These are phyloP conservation scores for Prototheca wickerhamii DNA, from an alignment of 163 green algal species.

Conservation along the genomic window DNA sequence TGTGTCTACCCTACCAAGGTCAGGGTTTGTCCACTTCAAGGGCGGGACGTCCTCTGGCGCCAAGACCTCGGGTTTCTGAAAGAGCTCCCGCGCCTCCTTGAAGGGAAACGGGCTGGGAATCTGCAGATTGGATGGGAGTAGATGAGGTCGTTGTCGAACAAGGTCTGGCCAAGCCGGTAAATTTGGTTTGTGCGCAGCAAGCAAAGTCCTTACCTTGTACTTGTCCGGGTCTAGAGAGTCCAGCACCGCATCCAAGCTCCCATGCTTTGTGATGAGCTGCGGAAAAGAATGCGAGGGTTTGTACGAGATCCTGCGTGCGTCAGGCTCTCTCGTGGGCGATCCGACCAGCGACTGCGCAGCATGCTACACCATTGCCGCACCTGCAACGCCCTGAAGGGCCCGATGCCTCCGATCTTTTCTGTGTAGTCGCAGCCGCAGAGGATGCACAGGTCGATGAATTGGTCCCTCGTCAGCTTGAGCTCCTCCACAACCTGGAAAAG, in stretches of 20 bases:
- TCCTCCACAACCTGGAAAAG: conserved; percentile 46
- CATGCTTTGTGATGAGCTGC: conserved; percentile 73
- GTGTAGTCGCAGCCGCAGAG: conserved; percentile 96
- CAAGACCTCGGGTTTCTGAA: conserved; percentile 80
- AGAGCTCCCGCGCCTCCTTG: conserved; percentile 71
- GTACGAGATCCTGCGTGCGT: not conserved
- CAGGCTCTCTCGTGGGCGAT: too few relatives aligned
- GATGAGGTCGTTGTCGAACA: not conserved
- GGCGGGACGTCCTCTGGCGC: conserved; percentile 47
- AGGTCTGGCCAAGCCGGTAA: not conserved
- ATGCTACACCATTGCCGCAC: too few relatives aligned
- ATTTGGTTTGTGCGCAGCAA: not conserved
- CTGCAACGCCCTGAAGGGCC: conserved; percentile 14
- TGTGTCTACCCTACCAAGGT: conserved; percentile 24
- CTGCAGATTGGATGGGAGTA: conserved; percentile 4
- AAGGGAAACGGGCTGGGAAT: conserved; percentile 71
- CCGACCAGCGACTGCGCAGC: too few relatives aligned
- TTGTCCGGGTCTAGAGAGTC: conserved; percentile 55
- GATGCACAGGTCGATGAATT: conserved; percentile 98
- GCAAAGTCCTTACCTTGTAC: conserved; percentile 31
- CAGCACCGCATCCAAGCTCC: conserved; percentile 45
- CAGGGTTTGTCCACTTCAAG: conserved; percentile 81
- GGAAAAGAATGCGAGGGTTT: conserved; percentile 27
- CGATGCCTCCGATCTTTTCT: conserved; percentile 61
- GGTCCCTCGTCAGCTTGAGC: conserved; percentile 53